A percentile compares a stretch with the other conserved stretches of the same genome.
Evolutionary conservation across 805 yeast genomes (phyloP).

Genomic region (Schwanniomyces pseudopolymorphus): DNA sequence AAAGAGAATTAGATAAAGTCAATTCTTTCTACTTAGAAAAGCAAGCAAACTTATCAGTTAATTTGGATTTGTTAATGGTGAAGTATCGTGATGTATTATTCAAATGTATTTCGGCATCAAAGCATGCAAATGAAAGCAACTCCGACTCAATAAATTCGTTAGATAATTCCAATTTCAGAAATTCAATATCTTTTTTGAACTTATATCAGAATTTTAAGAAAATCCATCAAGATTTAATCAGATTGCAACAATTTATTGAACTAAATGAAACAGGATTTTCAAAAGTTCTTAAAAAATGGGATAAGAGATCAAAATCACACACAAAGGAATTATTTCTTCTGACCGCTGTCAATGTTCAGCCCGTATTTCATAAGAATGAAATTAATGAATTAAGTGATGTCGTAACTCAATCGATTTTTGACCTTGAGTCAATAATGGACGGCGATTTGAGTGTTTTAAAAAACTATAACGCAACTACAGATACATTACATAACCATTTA

Average conservation of each 20-base stretch:
- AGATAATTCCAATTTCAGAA: conserved; percentile 44
- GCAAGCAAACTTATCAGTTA: conserved; percentile 80
- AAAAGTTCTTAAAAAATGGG: conserved; percentile 97
- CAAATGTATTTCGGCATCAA: conserved; percentile 12
- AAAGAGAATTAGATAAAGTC: conserved; percentile 93
- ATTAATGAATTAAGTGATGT: conserved; percentile 81
- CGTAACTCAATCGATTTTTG: conserved; percentile 64
- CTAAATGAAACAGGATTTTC: conserved; percentile 94
- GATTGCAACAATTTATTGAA: conserved; percentile 91
- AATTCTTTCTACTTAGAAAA: conserved; percentile 89
- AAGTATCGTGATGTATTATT: conserved; percentile 58
- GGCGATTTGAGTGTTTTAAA: conserved; percentile 40
- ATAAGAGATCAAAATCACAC: conserved; percentile 90
- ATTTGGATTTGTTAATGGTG: conserved; percentile 71
- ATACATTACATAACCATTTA: neutral
- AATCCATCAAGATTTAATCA: conserved; percentile 82
- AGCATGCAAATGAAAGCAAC: neutral
- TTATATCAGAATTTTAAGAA: conserved; percentile 86
- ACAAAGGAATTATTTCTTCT: conserved; percentile 89
- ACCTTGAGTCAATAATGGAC: conserved; percentile 60
- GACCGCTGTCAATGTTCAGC: conserved; percentile 94
- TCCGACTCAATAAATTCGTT: neutral
- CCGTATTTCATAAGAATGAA: conserved; percentile 89
- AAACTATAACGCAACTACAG: conserved; percentile 5
- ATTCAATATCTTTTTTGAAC: conserved; percentile 76